Evolutionary conservation across 2,329 filamentous ascomycete species (phyloP), one percentile per base, ranked within the genome.

Genomic region (Ophiostoma montium): DNA sequence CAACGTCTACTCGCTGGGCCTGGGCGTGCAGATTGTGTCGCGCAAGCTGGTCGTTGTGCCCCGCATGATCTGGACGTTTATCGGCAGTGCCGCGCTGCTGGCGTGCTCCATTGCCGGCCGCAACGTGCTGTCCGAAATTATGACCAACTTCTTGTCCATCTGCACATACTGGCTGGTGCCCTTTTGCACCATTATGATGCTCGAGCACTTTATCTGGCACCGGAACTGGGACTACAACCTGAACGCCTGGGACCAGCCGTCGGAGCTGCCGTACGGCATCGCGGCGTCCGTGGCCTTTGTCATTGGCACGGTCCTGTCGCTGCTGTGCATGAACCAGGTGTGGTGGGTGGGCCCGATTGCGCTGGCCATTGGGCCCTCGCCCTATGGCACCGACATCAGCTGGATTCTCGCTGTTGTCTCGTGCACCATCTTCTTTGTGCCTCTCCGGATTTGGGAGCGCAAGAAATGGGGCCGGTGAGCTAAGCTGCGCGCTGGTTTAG

Each of bases 281-380:
- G 42, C 42, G 5, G 42, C 42, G 18, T 32, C 42, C 10, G 30
- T 32, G 7, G 27, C 42, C 11, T 32, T 44, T 19, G 9, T 44
- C 13, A 11, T 44, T 3, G 42, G n/a, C 3, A 44, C 42, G 5
- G 30, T 32, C 10, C 12, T 44, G 16, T 44, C 42, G 9, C 42
- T 44, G 12, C 42, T 32, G 6, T 44, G 30, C 31, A 44, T 44
- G 42, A 44, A 44, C 16, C 42, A 44, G 12, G 30, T 44, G n/a
- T 44, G 42, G 42, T 44, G 42, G 42, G 42, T 44, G 31, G 42
- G 30, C 30, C 42, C 42, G 6, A 44, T 44, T 16, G 42, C 42
- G 15, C 9, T 32, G 30, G 42, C 42, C 16, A 44, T 44, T 10
- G 42, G 42, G 2, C 42, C 30, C 9, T 44, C 42, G 16, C n/a